Evolutionary conservation across 805 yeast genomes (phyloP).

Genomic region (Pichia pseudocactophila): DNA sequence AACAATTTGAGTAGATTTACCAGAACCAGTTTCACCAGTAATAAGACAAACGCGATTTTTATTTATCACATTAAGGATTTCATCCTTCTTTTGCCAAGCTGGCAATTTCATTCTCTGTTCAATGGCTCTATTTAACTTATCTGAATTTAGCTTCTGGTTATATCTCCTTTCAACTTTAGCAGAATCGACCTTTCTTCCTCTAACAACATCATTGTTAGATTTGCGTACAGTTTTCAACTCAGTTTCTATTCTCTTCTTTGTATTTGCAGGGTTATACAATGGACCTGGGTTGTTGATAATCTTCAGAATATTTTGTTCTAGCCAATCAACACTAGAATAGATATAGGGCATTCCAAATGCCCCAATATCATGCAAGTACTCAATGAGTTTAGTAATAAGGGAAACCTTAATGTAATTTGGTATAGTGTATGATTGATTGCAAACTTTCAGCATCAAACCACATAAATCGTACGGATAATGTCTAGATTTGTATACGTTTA

Average conservation of each 20-base stretch:
- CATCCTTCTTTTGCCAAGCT: conserved; percentile 66
- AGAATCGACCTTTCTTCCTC: conserved; percentile 24
- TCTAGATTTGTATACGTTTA: conserved; percentile 36
- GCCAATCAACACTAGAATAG: conserved; percentile 66
- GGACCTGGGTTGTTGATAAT: conserved; percentile 73
- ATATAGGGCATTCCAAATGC: conserved; percentile 64
- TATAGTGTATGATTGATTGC: conserved; percentile 37
- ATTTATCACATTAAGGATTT: conserved; percentile 48
- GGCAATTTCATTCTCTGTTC: conserved; percentile 53
- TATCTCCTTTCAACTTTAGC: conserved; percentile 29
- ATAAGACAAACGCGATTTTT: conserved; percentile 60
- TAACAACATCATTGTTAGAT: conserved; percentile 3
- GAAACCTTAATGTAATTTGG: conserved; percentile 65
- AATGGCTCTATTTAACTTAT: conserved; percentile 27
- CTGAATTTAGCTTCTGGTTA: conserved; percentile 11
- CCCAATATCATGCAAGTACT: conserved; percentile 33
- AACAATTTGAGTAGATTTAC: conserved; percentile 90
- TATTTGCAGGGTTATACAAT: conserved; percentile 30
- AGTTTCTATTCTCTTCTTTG: conserved; percentile 1
- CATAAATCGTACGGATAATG: conserved; percentile 61
- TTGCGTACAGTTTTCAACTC: neutral
- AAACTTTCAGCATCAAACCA: conserved; percentile 51
- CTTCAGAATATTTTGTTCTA: conserved; percentile 49
- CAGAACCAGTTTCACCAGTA: conserved; percentile 98
- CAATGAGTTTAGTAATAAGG: conserved; percentile 39